These are phyloP conservation scores for Tillandsia leiboldiana DNA, from an alignment of 176 grass and related monocot genomes.

Conservation along the genomic window DNA sequence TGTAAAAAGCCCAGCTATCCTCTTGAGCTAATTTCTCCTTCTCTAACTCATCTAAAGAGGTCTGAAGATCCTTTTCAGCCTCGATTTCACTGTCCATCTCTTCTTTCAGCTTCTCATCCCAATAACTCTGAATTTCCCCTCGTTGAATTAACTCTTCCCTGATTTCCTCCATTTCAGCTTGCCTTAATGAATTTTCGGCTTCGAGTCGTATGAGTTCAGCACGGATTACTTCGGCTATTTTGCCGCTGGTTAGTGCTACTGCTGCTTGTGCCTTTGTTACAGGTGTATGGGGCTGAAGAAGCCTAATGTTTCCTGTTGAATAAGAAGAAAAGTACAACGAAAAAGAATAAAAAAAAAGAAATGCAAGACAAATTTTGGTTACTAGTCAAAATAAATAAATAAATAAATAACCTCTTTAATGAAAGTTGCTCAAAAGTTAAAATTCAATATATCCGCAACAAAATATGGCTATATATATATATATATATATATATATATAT, in stretches of 20 bases:
- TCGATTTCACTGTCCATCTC: slow-evolving; percentile 31
- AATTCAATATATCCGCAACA: too few species aligned
- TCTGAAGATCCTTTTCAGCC: slow-evolving; percentile 44
- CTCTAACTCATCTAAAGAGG: slow-evolving; percentile 40
- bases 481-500: too few species aligned
- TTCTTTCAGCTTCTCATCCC: slow-evolving; percentile 49
- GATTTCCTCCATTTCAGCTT: slow-evolving; percentile 69
- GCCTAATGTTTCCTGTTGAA: slow-evolving; percentile 72
- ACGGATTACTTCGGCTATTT: slow-evolving; percentile 57
- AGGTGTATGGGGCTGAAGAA: slow-evolving; percentile 75
- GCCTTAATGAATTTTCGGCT: slow-evolving; percentile 41
- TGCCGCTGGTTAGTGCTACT: slow-evolving; percentile 62
- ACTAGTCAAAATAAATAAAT: too few species aligned
- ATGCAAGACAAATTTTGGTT: too few species aligned
- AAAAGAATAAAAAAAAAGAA: too few species aligned
- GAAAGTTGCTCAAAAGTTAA: too few species aligned
- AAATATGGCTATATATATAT: too few species aligned
- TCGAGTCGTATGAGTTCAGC: slow-evolving; percentile 63
- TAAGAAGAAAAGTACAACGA: too few species aligned
- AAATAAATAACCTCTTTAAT: too few species aligned
- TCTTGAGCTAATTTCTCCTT: slow-evolving; percentile 40
- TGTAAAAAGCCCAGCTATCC: slow-evolving; percentile 32
- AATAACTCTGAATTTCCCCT: slow-evolving; percentile 69
- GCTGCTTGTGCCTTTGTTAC: slow-evolving; percentile 91
- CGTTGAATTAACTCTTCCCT: slow-evolving; percentile 50